These are phyloP conservation scores for Polytolypa hystricis DNA, from an alignment of 2,329 filamentous ascomycete species.

Conservation along the genomic window DNA sequence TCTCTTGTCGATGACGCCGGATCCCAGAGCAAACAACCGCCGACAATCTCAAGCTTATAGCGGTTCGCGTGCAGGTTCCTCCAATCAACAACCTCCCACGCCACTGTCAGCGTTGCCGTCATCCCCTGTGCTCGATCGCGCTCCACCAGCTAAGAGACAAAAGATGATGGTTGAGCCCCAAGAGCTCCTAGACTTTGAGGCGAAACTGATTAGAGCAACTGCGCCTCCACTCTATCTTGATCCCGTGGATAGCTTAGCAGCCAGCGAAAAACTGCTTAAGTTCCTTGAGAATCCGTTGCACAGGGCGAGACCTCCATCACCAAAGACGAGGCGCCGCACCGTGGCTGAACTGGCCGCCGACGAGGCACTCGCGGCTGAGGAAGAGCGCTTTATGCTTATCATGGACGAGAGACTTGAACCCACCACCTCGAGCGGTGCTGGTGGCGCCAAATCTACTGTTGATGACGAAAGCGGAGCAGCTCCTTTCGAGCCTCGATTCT, in stretches of 20 bases:
- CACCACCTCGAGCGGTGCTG: conserved; percentile 45
- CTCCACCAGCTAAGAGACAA: conserved; percentile 50
- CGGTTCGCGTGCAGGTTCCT: conserved; percentile 30
- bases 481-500: conserved; percentile 77
- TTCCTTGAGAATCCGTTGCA: conserved; percentile 67
- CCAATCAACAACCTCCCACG: conserved; percentile 54
- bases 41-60: conserved; percentile 35
- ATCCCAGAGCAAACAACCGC: conserved; percentile 38
- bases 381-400: conserved; percentile 85
- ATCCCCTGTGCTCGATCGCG: conserved; percentile 47
- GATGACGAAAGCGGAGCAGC: conserved; percentile 61
- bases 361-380: conserved; percentile 77
- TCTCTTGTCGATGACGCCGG: conserved; percentile 63
- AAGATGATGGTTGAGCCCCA: conserved; percentile 70
- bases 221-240: conserved; percentile 66
- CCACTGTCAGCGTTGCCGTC: conserved; percentile 49
- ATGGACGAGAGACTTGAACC: conserved; percentile 72
- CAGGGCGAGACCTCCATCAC: conserved; percentile 62
- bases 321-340: conserved; percentile 85
- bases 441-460: conserved; percentile 51
- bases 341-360: conserved; percentile 91
- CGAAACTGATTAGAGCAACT: conserved; percentile 62
- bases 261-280: conserved; percentile 61
- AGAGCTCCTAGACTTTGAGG: conserved; percentile 65
- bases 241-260: conserved; percentile 56